Evolutionary conservation across 1,284 basidiomycete genomes (phyloP).

Genomic region (Porodaedalea pini): DNA sequence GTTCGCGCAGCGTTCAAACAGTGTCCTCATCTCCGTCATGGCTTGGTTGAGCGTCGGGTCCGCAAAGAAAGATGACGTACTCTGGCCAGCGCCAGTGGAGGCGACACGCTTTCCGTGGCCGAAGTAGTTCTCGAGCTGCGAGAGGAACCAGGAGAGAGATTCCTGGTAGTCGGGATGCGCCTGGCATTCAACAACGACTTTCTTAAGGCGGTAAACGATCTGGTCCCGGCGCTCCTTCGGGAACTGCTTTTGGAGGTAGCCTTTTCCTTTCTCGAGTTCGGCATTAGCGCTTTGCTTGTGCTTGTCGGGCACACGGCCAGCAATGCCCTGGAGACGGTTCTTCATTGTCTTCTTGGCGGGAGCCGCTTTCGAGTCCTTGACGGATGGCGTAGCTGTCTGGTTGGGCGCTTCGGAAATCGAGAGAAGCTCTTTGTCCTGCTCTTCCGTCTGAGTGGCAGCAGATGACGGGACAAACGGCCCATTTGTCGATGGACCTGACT

Average conservation of each 20-base stretch:
- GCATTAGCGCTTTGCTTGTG: conserved; percentile 56
- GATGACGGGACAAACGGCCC: not conserved
- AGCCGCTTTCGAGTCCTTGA: not conserved
- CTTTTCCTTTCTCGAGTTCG: conserved; percentile 50
- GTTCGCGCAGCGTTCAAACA: conserved; percentile 92
- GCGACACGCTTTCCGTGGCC: conserved; percentile 54
- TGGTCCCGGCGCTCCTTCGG: conserved; percentile 83
- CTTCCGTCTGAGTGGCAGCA: not conserved
- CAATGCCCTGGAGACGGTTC: conserved; percentile 33
- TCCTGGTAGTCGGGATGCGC: conserved; percentile 89
- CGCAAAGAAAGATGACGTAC: not conserved
- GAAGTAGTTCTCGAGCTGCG: conserved; percentile 73
- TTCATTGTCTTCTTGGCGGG: conserved; percentile 23
- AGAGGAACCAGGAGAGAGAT: conserved; percentile 74
- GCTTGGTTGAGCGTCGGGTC: conserved; percentile 51
- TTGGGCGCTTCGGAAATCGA: too few relatives aligned
- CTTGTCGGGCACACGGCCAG: conserved; percentile 54
- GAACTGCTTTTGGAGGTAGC: conserved; percentile 81
- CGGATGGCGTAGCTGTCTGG: not conserved
- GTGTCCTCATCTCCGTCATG: conserved; percentile 63
- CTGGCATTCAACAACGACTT: conserved; percentile 91
- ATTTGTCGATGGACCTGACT: not conserved
- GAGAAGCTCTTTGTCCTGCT: not conserved
- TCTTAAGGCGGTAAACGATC: conserved; percentile 78
- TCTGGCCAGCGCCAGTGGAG: conserved; percentile 28